Base-by-base conservation (phyloP, 1,139 yeast genomes). In the Blastobotrys buckinghamii region DNA sequence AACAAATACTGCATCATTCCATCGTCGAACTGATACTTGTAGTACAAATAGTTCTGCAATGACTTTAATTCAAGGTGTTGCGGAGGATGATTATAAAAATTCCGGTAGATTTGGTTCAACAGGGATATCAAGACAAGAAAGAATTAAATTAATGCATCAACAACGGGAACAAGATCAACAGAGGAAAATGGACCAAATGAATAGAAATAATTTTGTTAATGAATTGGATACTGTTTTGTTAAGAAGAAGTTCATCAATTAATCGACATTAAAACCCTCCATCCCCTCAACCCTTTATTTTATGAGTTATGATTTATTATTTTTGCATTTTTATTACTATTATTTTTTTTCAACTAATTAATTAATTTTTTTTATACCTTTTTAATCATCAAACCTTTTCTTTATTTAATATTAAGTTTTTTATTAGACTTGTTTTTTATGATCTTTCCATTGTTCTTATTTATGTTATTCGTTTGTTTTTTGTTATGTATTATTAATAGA, bases 181-280 rank as follows among this genome's bases (percentile, higher is more conserved):
- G 15, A 45, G 52, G 37, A 49, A 44, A 22, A 44, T 51, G 5
- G 55, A 50, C 22, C 55, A 52, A 35, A 13, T 36, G 10, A 22
- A 40, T 22, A 56, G 53, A n/a, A 47, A 49, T 17, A 56, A 55
- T 45, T 58, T 61, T 45, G 58, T 61, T 30, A 45, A 49, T 27
- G 65, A 61, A 50, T 55, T 61, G 30, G 62, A 59, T 29, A 53
- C 51, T 19, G 65, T 60, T 9, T 50, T 61, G 22, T 54, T 52
- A 39, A 20, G 27, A n/a, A 16, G 40, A 34, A 4, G 6, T 22
- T 22, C 24, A 22, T 22, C 24, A 22, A 22, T 22, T 22, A 22
- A 22, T 22, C 4, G 24, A 22, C 4, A 22, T 22, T 22, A 7
- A 22, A n/a, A n/a, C n/a, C n/a, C n/a, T n/a, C n/a, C n/a, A n/a